Evolutionary conservation across 2,329 filamentous ascomycete species (phyloP), one percentile per base, ranked within the genome.

Genomic region (Aspergillus ochraceus): DNA sequence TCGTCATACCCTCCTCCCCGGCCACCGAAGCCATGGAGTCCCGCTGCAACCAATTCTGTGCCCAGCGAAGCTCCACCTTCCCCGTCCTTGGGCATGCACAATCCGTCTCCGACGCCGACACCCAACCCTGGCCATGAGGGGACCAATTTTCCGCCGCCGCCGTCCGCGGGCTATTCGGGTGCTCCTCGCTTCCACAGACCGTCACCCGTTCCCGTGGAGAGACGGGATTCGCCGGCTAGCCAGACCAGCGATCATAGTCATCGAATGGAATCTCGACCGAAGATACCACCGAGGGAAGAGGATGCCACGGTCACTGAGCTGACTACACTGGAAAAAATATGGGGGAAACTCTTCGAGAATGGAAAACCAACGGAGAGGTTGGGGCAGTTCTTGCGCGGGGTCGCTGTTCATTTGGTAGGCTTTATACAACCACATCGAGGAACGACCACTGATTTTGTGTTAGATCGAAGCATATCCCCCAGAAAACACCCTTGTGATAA

Each of bases 351-450:
- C 2, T 96, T 96, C 70, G 86, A 81, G 2, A 81, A 87, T 29
- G 89, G 88, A 0, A 82, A 84, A 58, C 86, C 90, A 1, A 93
- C 91, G 0, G 75, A 81, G 52, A 82, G 90, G 54, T 81, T 94
- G 17, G 84, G 85, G 0, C 85, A 92, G 64, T 87, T 95, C 45
- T 77, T 96, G 52, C 82, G 87, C 57, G 90, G 90, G 0, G 79
- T 96, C 58, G 91, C 90, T 12, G 81, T 86, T 56, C 88, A 92
- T 71, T 78, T 96, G 68, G 90, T 92, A 78, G 68, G 84, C 74
- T 19, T 29, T 52, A 1, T 6, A 49, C 4, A 10, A 2, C 20
- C 26, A 20, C 19, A 30, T 14, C 6, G 19, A 32, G 20, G n/a
- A 14, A 24, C 26, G 30, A 45, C 45, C 17, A 24, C 60, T 72